Evolutionary conservation across 805 yeast species (phyloP), one percentile per base, ranked within the genome.

Genomic region (Sugiyamaella mastotermitis): DNA sequence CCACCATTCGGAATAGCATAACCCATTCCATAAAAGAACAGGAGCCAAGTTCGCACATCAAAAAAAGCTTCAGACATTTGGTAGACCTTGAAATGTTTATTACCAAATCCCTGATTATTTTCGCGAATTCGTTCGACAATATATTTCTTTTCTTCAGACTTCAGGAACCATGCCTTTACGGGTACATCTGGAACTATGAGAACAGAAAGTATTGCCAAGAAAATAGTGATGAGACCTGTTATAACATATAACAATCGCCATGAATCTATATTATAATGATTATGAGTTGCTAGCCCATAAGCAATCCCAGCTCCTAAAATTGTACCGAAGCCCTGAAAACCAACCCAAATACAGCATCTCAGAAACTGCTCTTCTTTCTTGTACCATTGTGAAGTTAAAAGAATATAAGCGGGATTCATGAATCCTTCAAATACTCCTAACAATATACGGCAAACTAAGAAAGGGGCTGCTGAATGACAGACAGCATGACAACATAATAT

Each of bases 221-320:
- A 18, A 16, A 76, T 58, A 0, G 83, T 73, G 28, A 73, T 52
- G 10, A 75, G 70, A 34, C 83, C 85, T 38, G 72, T 65, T 35
- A 76, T 69, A 23, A 78, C 68, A 56, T 68, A 71, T 39, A 76
- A 68, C 13, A 78, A 51, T 47, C 72, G 70, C 82, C 83, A 80
- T 11, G 60, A 58, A 1, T 53, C 52, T 9, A 64, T 40, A 1
- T 54, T 22, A 20, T 32, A 19, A 5, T 13, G 13, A 44, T 57
- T 64, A 8, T 68, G 56, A 1, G 34, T 35, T 42, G 62, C 53
- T 33, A 68, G 48, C 2, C 72, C 76, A 47, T 71, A 73, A 1
- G 76, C 72, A 35, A 73, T 69, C 9, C 63, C 62, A 11, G 66
- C 66, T 11, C 77, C 77, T 5, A 70, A 23, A 2, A 71, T 51